Evolutionary conservation across 129 eudicot species (phyloP).

Genomic region (Lonicera japonica): DNA sequence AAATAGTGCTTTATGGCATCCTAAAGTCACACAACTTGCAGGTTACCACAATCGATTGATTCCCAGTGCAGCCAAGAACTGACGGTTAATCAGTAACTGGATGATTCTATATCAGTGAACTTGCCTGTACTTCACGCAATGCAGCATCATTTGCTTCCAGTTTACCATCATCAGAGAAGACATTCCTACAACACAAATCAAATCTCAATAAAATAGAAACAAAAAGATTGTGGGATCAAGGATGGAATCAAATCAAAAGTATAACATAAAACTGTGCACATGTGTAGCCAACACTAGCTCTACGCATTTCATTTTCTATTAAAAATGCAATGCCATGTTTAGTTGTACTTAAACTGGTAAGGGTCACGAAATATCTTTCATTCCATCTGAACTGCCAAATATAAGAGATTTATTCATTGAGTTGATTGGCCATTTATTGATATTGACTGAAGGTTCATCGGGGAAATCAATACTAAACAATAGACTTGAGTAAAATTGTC

Average conservation of each 20-base stretch:
- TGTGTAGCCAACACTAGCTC: neutral
- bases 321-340: too few relatives aligned
- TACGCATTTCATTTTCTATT: neutral
- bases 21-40: too few relatives aligned
- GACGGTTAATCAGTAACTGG: too few relatives aligned
- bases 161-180: constrained; percentile 68
- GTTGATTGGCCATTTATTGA: neutral
- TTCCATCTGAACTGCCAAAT: neutral
- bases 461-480: neutral
- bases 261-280: neutral
- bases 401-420: too few relatives aligned
- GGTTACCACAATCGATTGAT: too few relatives aligned
- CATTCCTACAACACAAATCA: constrained; percentile 53
- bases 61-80: too few relatives aligned
- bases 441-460: neutral
- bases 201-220: neutral
- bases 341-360: too few relatives aligned
- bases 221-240: too few relatives aligned
- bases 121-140: constrained; percentile 57
- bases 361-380: too few relatives aligned
- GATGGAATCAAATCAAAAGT: too few relatives aligned
- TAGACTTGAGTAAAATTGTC: neutral
- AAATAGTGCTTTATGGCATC: too few relatives aligned
- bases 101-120: constrained; percentile 13
- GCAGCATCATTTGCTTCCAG: constrained; percentile 58